These are phyloP conservation scores for Xanthoceras sorbifolium DNA, from an alignment of 345 rosid genomes.

Conservation along the genomic window DNA sequence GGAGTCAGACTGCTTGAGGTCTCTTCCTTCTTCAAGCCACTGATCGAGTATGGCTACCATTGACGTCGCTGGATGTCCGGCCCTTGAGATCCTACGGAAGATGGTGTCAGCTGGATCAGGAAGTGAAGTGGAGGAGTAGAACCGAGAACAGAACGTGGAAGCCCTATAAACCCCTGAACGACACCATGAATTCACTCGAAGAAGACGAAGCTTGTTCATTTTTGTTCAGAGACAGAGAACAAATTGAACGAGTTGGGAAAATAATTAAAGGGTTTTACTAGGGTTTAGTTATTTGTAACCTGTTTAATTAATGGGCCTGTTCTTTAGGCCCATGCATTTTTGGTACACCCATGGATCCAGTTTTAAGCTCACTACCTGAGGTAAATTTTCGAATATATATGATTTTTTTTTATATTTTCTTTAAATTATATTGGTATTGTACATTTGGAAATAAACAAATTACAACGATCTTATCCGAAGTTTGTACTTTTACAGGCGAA, in stretches of 20 bases:
- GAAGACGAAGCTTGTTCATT: slow-evolving; percentile 17
- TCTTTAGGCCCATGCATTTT: too few species aligned
- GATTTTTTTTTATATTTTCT: too few species aligned
- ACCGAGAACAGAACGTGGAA: slow-evolving; percentile 10
- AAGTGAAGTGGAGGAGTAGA: slow-evolving; percentile 23
- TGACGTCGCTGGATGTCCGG: slow-evolving; percentile 38
- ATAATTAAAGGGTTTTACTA: background rate
- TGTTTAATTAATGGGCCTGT: too few species aligned
- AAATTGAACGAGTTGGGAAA: background rate
- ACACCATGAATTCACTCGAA: slow-evolving; percentile 7
- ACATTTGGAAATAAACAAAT: too few species aligned
- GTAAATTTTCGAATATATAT: too few species aligned
- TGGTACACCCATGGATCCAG: too few species aligned
- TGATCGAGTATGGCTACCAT: slow-evolving; percentile 42
- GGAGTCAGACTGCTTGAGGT: slow-evolving; percentile 33
- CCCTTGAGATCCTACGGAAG: slow-evolving; percentile 33
- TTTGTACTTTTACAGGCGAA: too few species aligned
- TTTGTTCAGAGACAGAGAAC: background rate
- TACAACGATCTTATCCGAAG: too few species aligned
- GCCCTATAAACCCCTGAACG: background rate
- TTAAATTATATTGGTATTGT: too few species aligned
- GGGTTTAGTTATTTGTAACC: background rate
- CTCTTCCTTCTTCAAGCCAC: slow-evolving; percentile 55
- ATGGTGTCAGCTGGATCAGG: slow-evolving; percentile 34
- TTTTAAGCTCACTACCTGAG: too few species aligned